These are phyloP conservation scores for Rhododendron ovatum DNA, from an alignment of 148 eudicot species.

Conservation along the genomic window DNA sequence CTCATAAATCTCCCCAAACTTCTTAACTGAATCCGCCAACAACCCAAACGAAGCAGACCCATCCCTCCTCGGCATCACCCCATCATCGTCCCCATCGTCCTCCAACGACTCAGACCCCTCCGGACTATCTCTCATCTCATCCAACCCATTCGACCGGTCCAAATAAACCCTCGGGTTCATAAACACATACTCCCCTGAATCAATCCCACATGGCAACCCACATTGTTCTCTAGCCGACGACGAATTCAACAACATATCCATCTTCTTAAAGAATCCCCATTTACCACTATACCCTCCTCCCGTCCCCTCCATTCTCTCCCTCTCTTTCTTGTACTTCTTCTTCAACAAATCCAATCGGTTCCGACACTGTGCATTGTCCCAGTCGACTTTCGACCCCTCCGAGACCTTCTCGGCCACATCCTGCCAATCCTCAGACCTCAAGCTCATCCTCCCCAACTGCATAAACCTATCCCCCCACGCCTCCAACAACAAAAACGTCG, in stretches of 20 bases:
- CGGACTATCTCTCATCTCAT: slow-evolving; percentile 96
- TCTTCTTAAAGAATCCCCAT: slow-evolving; percentile 72
- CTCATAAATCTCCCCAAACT: slow-evolving; percentile 87
- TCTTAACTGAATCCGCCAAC: slow-evolving; percentile 76
- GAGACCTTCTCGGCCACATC: slow-evolving; percentile 81
- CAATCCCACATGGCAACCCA: slow-evolving; percentile 83
- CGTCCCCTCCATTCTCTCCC: slow-evolving; percentile 40
- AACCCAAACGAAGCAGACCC: slow-evolving; percentile 39
- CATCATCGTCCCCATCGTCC: slow-evolving; percentile 35
- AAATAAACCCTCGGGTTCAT: slow-evolving; percentile 82
- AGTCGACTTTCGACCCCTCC: slow-evolving; percentile 41
- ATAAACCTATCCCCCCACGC: slow-evolving; percentile 82
- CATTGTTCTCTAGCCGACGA: slow-evolving; percentile 38
- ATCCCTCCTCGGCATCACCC: slow-evolving; percentile 15
- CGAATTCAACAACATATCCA: slow-evolving; percentile 66
- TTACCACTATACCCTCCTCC: slow-evolving; percentile 38
- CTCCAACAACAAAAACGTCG: slow-evolving; percentile 50
- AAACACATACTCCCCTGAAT: slow-evolving; percentile 93
- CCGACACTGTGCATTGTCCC: slow-evolving; percentile 59
- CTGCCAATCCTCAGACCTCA: slow-evolving; percentile 81
- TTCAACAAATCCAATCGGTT: slow-evolving; percentile 64
- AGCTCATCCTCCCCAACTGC: slow-evolving; percentile 71
- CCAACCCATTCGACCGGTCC: slow-evolving; percentile 70
- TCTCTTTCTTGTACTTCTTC: slow-evolving; percentile 79
- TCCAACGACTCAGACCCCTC: slow-evolving; percentile 54